phyloP scores from a whole-genome alignment of 495 filamentous ascomycete species.

The Xylaria flabelliformis region DNA sequence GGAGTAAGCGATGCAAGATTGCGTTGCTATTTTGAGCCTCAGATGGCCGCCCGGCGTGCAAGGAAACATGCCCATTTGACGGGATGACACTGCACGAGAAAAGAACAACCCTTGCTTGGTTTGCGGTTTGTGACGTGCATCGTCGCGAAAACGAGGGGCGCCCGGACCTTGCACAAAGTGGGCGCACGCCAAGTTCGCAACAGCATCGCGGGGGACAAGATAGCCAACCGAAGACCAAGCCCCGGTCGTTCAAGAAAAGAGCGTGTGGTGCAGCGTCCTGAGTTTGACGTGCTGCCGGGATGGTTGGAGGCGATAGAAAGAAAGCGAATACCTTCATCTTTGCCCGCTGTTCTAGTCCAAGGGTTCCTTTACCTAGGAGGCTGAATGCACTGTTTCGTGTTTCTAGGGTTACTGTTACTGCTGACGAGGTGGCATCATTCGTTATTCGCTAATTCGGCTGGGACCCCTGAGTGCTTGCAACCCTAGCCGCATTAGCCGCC shows the following conservation, averaged over 20 bases:
- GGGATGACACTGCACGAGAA: slow-evolving; percentile 14
- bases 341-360: not conserved
- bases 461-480: slow-evolving; percentile 23
- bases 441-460: slow-evolving; percentile 4
- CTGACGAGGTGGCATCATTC: slow-evolving; percentile 10
- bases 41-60: not conserved
- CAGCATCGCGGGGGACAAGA: not conserved
- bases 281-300: slow-evolving; percentile 25
- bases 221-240: slow-evolving; percentile 1
- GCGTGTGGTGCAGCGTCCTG: slow-evolving; percentile 9
- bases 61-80: slow-evolving; percentile 15
- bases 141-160: slow-evolving; percentile 22
- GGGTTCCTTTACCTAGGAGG: not conserved
- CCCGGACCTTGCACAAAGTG: slow-evolving; percentile 20
- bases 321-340: slow-evolving; percentile 15
- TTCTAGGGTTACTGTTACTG: slow-evolving; percentile 12
- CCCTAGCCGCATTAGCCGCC: slow-evolving; percentile 26
- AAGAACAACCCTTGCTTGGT: not conserved
- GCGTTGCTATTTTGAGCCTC: slow-evolving; percentile 28
- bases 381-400: slow-evolving; percentile 2
- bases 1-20: slow-evolving; percentile 28
- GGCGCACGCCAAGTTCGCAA: not conserved
- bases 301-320: not conserved
- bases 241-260: slow-evolving; percentile 13
- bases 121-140: slow-evolving; percentile 30